Evolutionary conservation across 345 rosid genomes (phyloP), one percentile per base, ranked within the genome.

Genomic region (Isatis tinctoria): DNA sequence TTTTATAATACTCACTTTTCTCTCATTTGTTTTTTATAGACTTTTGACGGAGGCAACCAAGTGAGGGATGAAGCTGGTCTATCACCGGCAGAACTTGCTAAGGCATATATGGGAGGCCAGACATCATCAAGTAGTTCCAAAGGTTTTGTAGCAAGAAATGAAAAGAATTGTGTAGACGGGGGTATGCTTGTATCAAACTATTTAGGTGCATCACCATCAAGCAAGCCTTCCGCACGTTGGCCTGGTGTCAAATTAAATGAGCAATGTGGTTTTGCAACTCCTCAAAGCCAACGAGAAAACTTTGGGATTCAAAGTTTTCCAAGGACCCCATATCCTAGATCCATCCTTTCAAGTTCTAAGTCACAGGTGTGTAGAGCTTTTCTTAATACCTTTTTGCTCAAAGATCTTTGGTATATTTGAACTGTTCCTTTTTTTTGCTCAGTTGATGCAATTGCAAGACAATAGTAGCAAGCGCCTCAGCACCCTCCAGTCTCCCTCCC

Each of bases 41-140:
- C 57, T 67, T 44, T 36, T 18, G 73, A 73, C 5, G 56, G 16
- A 69, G 49, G 56, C 67, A 61, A 65, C 43, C 78, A 79, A 85
- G 30, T 70, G 35, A 73, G 13, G 65, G 85, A 84, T 60, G 84
- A 84, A 77, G 78, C 83, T 26, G 89, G 86, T 53, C 78, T 88
- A 59, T 90, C 95, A 40, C 98, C 97, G 11, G 63, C 87, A 79
- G 96, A 90, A 22, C 87, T 91, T 79, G 96, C 96, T 32, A 89
- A 78, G 82, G 95, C 91, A 28, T 93, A 83, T 79, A 88, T 91
- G 95, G 88, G 86, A 77, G 81, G 58, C 65, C 86, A 83, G 66
- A 28, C 80, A 72, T 66, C 84, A 68, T 85, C 85, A 74, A 76
- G 78, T 81, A 82, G 70, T 76, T 76, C 85, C 58, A 78, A 77